Percentiles rank a stretch among this genome's conserved stretches.
Conservation (phyloP, 179 eudicot genomes). For the Silene noctiflora region DNA sequence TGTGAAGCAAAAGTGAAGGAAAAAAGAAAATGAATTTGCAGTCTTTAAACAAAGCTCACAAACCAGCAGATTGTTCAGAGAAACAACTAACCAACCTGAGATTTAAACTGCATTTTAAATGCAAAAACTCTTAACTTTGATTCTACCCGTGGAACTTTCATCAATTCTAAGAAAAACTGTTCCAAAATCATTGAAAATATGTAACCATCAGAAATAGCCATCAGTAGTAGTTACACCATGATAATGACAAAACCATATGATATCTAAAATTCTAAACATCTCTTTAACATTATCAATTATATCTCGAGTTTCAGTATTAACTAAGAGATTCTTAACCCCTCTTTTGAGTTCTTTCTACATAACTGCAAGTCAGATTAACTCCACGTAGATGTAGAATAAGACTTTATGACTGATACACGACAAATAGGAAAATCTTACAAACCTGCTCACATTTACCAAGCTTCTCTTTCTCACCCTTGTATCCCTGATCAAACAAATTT, state of each 20-base stretch:
- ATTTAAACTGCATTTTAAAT: conserved; percentile 68
- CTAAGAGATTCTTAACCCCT: background rate
- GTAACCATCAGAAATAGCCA: background rate
- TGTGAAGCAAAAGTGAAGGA: conserved; percentile 23
- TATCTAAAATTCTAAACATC: conserved; percentile 1
- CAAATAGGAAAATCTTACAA: conserved; percentile 1
- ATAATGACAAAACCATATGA: background rate
- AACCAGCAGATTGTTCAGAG: background rate
- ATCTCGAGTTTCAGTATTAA: background rate
- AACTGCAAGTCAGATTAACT: background rate
- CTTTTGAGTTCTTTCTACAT: background rate
- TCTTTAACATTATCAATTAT: background rate
- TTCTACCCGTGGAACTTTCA: conserved; percentile 89
- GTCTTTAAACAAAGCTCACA: conserved; percentile 3
- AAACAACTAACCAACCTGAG: conserved; percentile 56
- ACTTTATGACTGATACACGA: background rate
- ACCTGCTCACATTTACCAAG: conserved; percentile 91
- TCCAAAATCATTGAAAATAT: conserved; percentile 8
- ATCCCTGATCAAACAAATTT: conserved; percentile 45
- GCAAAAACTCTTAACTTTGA: conserved; percentile 80
- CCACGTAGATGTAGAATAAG: background rate
- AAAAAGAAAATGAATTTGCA: background rate
- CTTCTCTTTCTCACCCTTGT: conserved; percentile 74
- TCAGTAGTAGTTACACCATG: background rate
- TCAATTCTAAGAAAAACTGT: conserved; percentile 89